Base-by-base conservation (phyloP, 768 basidiomycete genomes). In the Clitopilus hobsonii region DNA sequence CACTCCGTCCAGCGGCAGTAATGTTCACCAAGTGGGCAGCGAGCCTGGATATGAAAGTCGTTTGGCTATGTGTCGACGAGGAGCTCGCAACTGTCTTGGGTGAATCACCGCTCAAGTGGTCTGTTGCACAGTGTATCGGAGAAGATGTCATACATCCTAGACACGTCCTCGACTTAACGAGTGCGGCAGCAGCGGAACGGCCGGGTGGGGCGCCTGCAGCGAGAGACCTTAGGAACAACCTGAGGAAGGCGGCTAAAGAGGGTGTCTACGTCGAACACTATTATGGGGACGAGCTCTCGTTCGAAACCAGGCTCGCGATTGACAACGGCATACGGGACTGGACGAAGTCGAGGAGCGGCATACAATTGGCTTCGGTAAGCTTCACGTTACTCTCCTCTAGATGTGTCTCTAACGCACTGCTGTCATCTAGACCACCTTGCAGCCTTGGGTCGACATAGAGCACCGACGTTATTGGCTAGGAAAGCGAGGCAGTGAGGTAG, bases 191-290 rank as follows among this genome's bases (percentile, higher is more conserved):
- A 10, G 70, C 72, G 48, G 74, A 72, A 0, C 66, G 67, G 20
- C 68, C 71, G 54, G 72, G 70, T 26, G 58, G 58, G 1, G 24
- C 65, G 56, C 61, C 71, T 55, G 69, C 73, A 55, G 76, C 82
- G 57, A 85, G 83, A 65, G 81, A 82, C 54, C 65, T 86, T 59
- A 80, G 80, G 67, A 80, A 83, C 67, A 87, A 88, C 65, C 69
- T 85, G 22, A 74, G 79, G 49, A 70, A 79, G 14, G 84, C 85
- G 10, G 74, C 84, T 67, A 78, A 75, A 55, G 81, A 75, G 29
- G 71, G 77, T 26, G 79, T 88, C 7, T 66, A 73, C 51, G 72
- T 85, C n/a, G 65, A 68, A 27, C 81, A 79, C 56, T 64, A 83
- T 18, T 64, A 51, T 26, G 38, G 66, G 13, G 64, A 65, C 11